A percentile compares a stretch with the other conserved stretches of the same genome.
phyloP scores from a whole-genome alignment of 495 filamentous ascomycete species.

The Penicillium lagena region DNA sequence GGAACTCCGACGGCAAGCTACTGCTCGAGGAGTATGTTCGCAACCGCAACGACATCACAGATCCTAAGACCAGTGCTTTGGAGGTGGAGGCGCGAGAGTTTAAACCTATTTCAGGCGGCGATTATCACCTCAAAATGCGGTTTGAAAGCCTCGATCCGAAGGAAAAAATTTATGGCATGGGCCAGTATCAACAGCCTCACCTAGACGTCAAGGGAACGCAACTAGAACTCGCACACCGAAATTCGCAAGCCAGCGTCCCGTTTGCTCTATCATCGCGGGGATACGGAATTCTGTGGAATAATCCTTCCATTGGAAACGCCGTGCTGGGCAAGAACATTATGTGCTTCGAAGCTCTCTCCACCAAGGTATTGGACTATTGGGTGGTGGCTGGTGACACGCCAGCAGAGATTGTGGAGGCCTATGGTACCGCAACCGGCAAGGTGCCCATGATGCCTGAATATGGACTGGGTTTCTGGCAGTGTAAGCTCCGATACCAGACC shows the following conservation, averaged over 20 bases:
- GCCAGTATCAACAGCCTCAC: slow-evolving; percentile 53
- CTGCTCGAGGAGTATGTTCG: slow-evolving; percentile 52
- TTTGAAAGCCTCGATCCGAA: slow-evolving; percentile 43
- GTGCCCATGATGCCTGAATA: slow-evolving; percentile 59
- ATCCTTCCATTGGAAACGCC: slow-evolving; percentile 48
- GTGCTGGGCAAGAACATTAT: slow-evolving; percentile 52
- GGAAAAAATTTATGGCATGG: slow-evolving; percentile 58
- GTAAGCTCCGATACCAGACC: slow-evolving; percentile 53
- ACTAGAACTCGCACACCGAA: slow-evolving; percentile 53
- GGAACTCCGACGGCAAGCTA: slow-evolving; percentile 32
- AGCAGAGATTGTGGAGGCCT: slow-evolving; percentile 45
- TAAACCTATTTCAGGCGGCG: slow-evolving; percentile 38
- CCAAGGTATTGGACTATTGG: slow-evolving; percentile 51
- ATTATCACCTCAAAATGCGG: slow-evolving; percentile 47
- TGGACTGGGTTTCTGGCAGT: slow-evolving; percentile 57
- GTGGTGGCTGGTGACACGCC: slow-evolving; percentile 49
- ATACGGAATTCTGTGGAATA: slow-evolving; percentile 56
- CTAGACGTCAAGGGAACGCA: slow-evolving; percentile 51
- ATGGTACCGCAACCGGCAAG: slow-evolving; percentile 43
- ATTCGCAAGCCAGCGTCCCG: slow-evolving; percentile 52
- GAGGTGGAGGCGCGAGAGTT: slow-evolving; percentile 49
- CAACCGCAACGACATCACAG: slow-evolving; percentile 40
- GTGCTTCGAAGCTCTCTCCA: slow-evolving; percentile 51
- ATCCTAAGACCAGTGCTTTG: slow-evolving; percentile 51
- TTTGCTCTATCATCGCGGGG: slow-evolving; percentile 48